A percentile compares a stretch with the other conserved stretches of the same genome.
Conservation (phyloP, 2,329 filamentous ascomycete species). For the Botrytis sinoallii region DNA sequence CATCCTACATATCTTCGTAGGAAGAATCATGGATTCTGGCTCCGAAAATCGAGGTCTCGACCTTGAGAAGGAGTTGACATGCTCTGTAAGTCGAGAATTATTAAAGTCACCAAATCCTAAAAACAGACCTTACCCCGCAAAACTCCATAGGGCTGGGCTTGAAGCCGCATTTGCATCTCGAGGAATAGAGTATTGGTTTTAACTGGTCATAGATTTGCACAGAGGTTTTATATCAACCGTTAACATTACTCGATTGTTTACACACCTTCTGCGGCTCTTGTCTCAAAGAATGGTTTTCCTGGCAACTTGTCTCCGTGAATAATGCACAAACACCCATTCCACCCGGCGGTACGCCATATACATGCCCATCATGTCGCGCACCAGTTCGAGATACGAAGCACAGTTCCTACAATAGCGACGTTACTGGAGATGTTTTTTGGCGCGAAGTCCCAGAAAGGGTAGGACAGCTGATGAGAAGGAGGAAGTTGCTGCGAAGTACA, state of each 20-base stretch:
- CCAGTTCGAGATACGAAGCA: conserved; percentile 81
- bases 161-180: background rate
- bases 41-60: conserved; percentile 56
- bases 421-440: conserved; percentile 85
- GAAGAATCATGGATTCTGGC: conserved; percentile 44
- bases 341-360: conserved; percentile 54
- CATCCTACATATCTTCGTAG: conserved; percentile 8
- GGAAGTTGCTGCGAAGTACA: conserved; percentile 74
- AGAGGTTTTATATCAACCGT: conserved; percentile 85
- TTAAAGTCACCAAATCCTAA: conserved; percentile 4
- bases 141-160: conserved; percentile 1
- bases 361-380: conserved; percentile 90
- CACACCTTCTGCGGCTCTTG: conserved; percentile 97
- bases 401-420: conserved; percentile 88
- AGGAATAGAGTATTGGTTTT: background rate
- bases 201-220: conserved; percentile 75
- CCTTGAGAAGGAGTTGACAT: conserved; percentile 90
- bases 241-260: conserved; percentile 88
- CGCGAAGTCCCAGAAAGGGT: conserved; percentile 76
- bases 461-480: conserved; percentile 70
- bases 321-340: conserved; percentile 30
- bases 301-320: conserved; percentile 49
- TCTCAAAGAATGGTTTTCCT: conserved; percentile 92
- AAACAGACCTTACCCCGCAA: conserved; percentile 11
- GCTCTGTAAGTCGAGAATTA: conserved; percentile 68